Percentiles rank a stretch among this genome's conserved stretches.
Conservation (phyloP, 2,329 filamentous ascomycete species). For the Talaromyces sp. region DNA sequence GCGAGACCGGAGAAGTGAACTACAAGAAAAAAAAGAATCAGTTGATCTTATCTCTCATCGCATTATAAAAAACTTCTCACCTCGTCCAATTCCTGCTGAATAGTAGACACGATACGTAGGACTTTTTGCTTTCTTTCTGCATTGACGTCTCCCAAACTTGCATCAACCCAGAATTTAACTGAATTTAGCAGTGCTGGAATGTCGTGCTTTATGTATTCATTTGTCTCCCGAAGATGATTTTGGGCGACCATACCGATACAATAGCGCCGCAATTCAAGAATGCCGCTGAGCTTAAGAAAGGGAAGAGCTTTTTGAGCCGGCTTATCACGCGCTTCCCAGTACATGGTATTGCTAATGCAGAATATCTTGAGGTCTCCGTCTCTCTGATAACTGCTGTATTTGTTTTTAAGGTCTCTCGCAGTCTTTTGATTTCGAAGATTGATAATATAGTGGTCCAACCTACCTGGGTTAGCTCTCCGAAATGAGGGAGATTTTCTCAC, state of each 20-base stretch:
- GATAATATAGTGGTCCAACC: constrained; percentile 1
- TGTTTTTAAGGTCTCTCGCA: background rate
- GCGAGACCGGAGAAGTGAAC: constrained; percentile 6
- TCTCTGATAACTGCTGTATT: background rate
- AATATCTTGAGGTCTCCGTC: background rate
- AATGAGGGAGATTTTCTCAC: background rate
- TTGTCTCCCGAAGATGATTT: constrained; percentile 2
- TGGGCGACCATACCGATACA: constrained; percentile 3
- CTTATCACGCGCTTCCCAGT: background rate
- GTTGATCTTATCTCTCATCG: background rate
- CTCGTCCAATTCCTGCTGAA: constrained; percentile 4
- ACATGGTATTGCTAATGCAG: constrained; percentile 4
- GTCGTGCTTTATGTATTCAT: background rate
- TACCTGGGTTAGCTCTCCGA: background rate
- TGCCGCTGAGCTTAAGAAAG: constrained; percentile 1
- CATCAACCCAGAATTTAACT: constrained; percentile 4
- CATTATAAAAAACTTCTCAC: background rate
- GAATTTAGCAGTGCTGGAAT: constrained; percentile 3
- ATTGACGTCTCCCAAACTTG: constrained; percentile 2
- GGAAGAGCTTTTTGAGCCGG: constrained; percentile 2
- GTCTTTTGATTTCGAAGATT: background rate
- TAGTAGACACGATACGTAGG: background rate
- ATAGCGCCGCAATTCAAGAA: constrained; percentile 5
- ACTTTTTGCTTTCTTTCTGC: constrained; percentile 2
- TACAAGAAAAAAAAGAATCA: background rate